Conservation (phyloP, 768 basidiomycete genomes). For the Boletus speciosus region DNA sequence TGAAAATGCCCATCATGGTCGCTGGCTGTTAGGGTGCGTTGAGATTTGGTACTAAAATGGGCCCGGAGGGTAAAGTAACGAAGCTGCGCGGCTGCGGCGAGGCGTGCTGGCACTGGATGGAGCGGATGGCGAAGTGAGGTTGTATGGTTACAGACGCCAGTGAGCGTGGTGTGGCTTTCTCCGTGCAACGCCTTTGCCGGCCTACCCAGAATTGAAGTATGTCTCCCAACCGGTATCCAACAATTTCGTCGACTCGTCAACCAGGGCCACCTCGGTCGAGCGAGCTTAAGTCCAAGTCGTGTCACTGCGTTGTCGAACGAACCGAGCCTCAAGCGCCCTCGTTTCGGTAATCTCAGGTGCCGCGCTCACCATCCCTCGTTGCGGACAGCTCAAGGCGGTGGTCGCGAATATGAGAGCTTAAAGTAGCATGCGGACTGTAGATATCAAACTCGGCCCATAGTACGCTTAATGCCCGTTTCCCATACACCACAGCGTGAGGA, state of each 20-base stretch:
- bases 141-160: background rate
- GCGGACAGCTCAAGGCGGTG: background rate
- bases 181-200: background rate
- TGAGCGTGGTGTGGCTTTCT: slow-evolving; percentile 10
- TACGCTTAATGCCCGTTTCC: slow-evolving; percentile 1
- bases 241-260: background rate
- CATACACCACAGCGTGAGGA: slow-evolving; percentile 12
- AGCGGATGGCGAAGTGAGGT: background rate
- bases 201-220: background rate
- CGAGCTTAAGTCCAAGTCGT: background rate
- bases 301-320: background rate
- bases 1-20: slow-evolving; percentile 79
- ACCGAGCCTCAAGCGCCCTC: background rate
- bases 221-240: background rate
- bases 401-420: background rate
- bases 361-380: background rate
- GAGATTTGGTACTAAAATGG: background rate
- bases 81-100: slow-evolving; percentile 24
- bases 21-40: slow-evolving; percentile 7
- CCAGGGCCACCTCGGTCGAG: background rate
- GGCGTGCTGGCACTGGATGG: slow-evolving; percentile 12
- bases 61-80: background rate
- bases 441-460: background rate
- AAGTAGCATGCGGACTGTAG: background rate
- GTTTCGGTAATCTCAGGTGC: slow-evolving; percentile 7